Evolutionary conservation across 495 filamentous ascomycete species (phyloP), one percentile per base, ranked within the genome.

Genomic region (Antarctomyces pellizariae): DNA sequence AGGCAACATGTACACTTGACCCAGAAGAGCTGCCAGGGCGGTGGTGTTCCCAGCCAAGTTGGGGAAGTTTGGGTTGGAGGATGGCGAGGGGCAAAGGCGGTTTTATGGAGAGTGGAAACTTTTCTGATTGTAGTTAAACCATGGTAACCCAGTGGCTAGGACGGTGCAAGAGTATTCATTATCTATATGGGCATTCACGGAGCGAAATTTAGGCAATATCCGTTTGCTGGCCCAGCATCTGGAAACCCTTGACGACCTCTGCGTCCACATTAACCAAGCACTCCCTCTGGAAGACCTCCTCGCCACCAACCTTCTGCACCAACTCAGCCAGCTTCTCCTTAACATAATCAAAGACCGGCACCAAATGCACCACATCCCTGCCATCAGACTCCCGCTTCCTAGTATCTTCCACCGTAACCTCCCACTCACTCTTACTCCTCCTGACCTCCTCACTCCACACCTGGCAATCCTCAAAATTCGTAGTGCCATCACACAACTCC

Each of bases 251-350:
- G 29, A 91, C 36, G 2, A 95, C 75, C 22, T 89, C 70, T 22
- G 56, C 53, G 49, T 95, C 86, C 18, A 93, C 78, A 53, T 89
- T 78, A n/a, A 58, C 57, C n/a, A 76, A 47, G 73, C 74, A 93
- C 23, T 76, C 59, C 23, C 64, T 57, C 47, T 71, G 58, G 47
- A 93, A 92, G 9, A 47, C 53, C 39, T 71, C 59, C 26, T 66
- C 62, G 1, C 83, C 80, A 3, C 83, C 84, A 32, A 57, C 62
- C 3, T 57, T 49, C 30, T 49, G 50, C 31, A 92, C 63, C n/a
- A 75, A 51, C 1, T 57, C 48, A n/a, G 59, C 50, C 28, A 95
- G 39, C 17, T 66, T 57, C 21, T 68, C 59, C 29, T 64, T 62
- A 7, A 91, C 57, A 43, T 77, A 90, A 5, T 60, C 53, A 15